Base-by-base conservation (phyloP, 768 basidiomycete species). In the Tricholoma sp. region DNA sequence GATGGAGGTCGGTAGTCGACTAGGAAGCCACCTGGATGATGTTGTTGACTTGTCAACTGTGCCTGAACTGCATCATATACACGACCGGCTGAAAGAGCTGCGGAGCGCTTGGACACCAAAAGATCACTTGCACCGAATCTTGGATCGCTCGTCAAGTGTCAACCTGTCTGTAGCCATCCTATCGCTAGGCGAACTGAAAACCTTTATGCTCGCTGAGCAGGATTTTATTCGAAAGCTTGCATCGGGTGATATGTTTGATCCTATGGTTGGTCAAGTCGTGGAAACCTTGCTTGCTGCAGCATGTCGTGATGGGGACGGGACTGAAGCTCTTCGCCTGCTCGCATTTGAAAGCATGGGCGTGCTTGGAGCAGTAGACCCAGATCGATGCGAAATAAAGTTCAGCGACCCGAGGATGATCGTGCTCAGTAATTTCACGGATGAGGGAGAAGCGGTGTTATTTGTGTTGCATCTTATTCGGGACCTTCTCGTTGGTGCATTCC, bases 291-390 rank as follows among this genome's bases (percentile, higher is more conserved):
- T 95, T 54, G 68, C 77, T 14, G 84, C 86, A 0, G 87, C 89
- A 0, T 83, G 83, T 54, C 82, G 91, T 8, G 94, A 96, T 60
- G 86, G 85, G 0, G 91, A 95, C 50, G 83, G 81, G 5, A 79
- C 79, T 5, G 88, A 94, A 46, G 65, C 77, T 1, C 65, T 94
- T 8, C 84, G 85, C 16, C 73, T 83, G 43, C 70, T 90, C 18
- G 88, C 93, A 0, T 94, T 88, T 66, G 91, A 97, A 66, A 97
- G 92, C 67, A 84, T 98, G 55, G 94, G 95, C 1, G 82, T 91
- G 19, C 73, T 98, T 11, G 97, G 97, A 5, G 97, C 97, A 2
- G 80, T 95, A 16, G 97, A 99, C 70, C 96, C 96, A 0, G 96
- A 98, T 74, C 81, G 97, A 50, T 89, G 89, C 64, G 88, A 91